Base-by-base conservation (phyloP, 1,284 basidiomycete genomes). In the Sanghuangporus baumii region DNA sequence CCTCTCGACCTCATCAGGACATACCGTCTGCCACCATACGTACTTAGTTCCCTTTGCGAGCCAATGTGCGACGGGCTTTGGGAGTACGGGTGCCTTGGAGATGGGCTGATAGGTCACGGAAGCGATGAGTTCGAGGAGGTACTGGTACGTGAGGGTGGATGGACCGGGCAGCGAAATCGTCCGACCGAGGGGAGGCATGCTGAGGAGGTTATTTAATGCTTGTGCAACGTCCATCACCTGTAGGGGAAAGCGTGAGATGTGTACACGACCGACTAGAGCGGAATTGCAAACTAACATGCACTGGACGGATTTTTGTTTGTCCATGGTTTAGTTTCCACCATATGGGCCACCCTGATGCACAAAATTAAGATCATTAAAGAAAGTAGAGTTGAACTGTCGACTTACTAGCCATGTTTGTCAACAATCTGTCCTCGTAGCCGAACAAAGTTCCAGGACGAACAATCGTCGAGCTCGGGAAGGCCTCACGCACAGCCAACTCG, bases 291-390 rank as follows among this genome's bases (percentile, higher is more conserved):
- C 86, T 76, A 79, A 95, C 94, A 83, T 98, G 95, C 46, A 91
- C 92, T 1, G 97, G 96, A 43, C 93, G 89, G 74, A 93, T 85
- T 77, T 86, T 87, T 23, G 96, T 96, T 74, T 89, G 77, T 57
- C 87, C 92, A 69, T 90, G 76, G 80, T 98, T 99, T 67, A 98
- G 83, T 73, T 93, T 91, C 93, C 90, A 98, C 80, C 93, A 91
- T 67, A 94, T 89, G n/a, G 96, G 91, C 84, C 89, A 96, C 69
- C 85, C 93, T 93, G 66, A 48, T 66, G 54, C 65, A 20, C 18
- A 66, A 40, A 40, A n/a, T 57, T 51, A 11, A n/a, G 43, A 46
- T 46, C 12, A n/a, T 6, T 46, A 3, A 6, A 46, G 20, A 46
- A 18, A 12, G 16, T n/a, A n/a, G 9, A 6, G 56, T 31, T 31